Evolutionary conservation across 2,329 filamentous ascomycete genomes (phyloP), one percentile per base, ranked within the genome.

Genomic region (Calonectria multiphialidica): DNA sequence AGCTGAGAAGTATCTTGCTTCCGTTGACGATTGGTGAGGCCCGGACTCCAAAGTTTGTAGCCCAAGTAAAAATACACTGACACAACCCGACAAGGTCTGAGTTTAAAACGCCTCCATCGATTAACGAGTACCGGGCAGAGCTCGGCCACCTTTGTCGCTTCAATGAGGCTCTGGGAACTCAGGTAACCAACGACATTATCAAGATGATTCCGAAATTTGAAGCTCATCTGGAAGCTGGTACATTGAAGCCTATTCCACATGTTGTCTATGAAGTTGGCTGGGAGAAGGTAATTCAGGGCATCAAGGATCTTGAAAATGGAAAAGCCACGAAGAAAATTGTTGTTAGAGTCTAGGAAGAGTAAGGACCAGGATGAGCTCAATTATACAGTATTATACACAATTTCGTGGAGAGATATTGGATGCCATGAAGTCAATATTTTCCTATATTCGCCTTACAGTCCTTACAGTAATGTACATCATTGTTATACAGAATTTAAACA

Each of bases 1-100:
- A 1, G 37, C 61, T 12, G 45, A 61, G 4, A 85, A 84, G 63
- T 81, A 79, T 49, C 82, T 84, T 47, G 72, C 78, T 0, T 82
- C 81, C 0, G 81, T 81, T 2, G 82, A 84, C 72, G 81, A 81
- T 62, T 83, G 81, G 84, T 84, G 71, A 73, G 18, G 10, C 10
- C 6, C 0, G 33, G 13, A 3, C 6, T 2, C 2, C 5, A n/a
- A 16, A n/a, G 3, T 6, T 25, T 23, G 28, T 10, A 16, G 21
- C 2, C 7, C 3, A 10, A 25, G n/a, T 1, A 10, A 13, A n/a
- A 25, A 3, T 9, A 23, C 2, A 25, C 57, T 66, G 21, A 61
- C 8, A 1, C 8, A n/a, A n/a, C 57, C 13, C 6, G 37, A 40
- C 13, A 47, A 81, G 80, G 76, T 78, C 79, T 8, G 69, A 76